Evolutionary conservation across 768 basidiomycete genomes (phyloP), one percentile per base, ranked within the genome.

Genomic region (Psilocybe azurescens): DNA sequence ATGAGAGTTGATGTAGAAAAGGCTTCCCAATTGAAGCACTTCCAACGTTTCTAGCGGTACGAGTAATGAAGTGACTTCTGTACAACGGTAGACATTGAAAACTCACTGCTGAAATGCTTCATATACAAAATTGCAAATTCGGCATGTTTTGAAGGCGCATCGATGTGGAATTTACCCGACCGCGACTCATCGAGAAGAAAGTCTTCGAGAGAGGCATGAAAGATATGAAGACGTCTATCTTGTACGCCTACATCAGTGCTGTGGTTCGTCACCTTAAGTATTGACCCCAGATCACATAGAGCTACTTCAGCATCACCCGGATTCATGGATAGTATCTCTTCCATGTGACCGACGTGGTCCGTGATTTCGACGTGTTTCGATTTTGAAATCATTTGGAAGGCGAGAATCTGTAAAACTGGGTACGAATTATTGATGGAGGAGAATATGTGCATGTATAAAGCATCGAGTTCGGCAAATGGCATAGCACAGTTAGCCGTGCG

Each of bases 391-490:
- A 53, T 53, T 2, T 53, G 16, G 38, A 61, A 61, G 1, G 60
- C 48, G 7, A 61, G 47, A 5, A 57, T 20, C 16, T 57, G 28
- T 3, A 56, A 30, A 10, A n/a, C 56, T 0, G 44, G 53, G 5
- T 63, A 20, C 7, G 54, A 28, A 47, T 60, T 33, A 3, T 36
- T 28, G 39, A 55, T 14, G 5, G 36, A 36, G 13, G 56, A 47
- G 8, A 70, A 33, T 16, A 70, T 63, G 13, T 68, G 61, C 3
- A 24, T 20, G 36, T 65, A 68, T 1, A 68, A 47, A 1, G 61
- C 56, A 46, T 68, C 67, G 20, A 68, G 53, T 9, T 68, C 58
- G 11, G 61, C 55, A 32, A 64, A 65, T 16, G 67, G 64, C n/a
- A 28, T 29, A 13, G 57, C 58, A 28, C 52, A 11, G 29, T 59